Percentiles rank a stretch among this genome's conserved stretches.
These are phyloP conservation scores for Fragaria vesca DNA, from an alignment of 306 rosid species.

Conservation along the genomic window DNA sequence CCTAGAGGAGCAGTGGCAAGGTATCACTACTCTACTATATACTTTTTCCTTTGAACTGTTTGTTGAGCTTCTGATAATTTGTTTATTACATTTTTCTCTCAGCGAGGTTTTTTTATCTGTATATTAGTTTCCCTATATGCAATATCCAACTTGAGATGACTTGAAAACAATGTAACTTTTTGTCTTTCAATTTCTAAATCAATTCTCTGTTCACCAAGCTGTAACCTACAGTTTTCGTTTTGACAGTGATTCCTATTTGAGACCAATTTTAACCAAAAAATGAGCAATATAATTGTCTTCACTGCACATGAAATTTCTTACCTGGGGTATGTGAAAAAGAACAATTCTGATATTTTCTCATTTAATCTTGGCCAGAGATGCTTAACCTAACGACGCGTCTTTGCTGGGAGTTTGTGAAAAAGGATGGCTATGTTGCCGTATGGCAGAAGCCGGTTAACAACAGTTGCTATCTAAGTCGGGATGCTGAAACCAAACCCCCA, in stretches of 20 bases:
- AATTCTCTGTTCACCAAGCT: not conserved
- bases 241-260: not conserved
- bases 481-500: slow-evolving; percentile 74
- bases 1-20: slow-evolving; percentile 95
- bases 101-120: not conserved
- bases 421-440: slow-evolving; percentile 81
- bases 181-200: not conserved
- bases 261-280: not conserved
- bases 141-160: not conserved
- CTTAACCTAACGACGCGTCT: slow-evolving; percentile 81
- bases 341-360: not conserved
- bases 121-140: slow-evolving; percentile 15
- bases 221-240: not conserved
- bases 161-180: not conserved
- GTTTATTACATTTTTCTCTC: not conserved
- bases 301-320: not conserved
- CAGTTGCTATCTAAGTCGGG: slow-evolving; percentile 68
- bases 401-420: slow-evolving; percentile 87
- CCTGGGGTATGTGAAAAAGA: not conserved
- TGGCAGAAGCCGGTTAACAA: slow-evolving; percentile 82
- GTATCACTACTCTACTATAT: slow-evolving; percentile 35
- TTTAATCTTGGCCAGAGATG: slow-evolving; percentile 64
- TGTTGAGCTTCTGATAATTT: slow-evolving; percentile 5
- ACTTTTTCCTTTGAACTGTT: not conserved
- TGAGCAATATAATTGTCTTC: not conserved